Evolutionary conservation across 2,329 filamentous ascomycete species (phyloP), one percentile per base, ranked within the genome.

Genomic region (Colletotrichum endophyticum): DNA sequence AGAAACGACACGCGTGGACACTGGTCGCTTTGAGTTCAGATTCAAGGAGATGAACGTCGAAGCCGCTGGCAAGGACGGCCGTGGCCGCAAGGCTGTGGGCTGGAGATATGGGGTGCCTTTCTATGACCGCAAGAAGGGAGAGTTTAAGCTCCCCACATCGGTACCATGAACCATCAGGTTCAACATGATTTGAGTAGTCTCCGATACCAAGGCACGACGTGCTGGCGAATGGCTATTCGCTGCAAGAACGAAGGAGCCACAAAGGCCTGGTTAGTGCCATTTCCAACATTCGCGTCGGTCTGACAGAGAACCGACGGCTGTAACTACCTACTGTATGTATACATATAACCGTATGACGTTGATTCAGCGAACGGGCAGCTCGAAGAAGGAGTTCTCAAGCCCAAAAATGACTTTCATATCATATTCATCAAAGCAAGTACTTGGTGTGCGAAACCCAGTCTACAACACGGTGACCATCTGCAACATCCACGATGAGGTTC

Each of bases 91-190:
- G 30, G 91, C 86, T 15, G 88, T 91, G 3, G 93, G 93, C 25
- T 92, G 89, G 89, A 86, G 91, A 76, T 94, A 94, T 79, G 93
- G 93, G 76, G 89, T 88, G 76, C 92, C 93, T 13, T 87, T 88
- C 78, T 87, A 91, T 81, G 93, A 94, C 81, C 88, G 93, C 73
- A 91, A 89, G 84, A 90, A 89, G 79, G 92, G 91, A n/a, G 81
- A 90, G 82, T 84, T 93, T 85, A 94, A 94, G 88, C 94, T 94
- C 81, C 92, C 93, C 27, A 93, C 90, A 44, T 89, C 87, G 70
- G 91, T 94, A 71, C 90, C 89, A 76, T 91, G 79, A 87, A 61
- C 70, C 22, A 3, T 39, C 19, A 19, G 19, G 49, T 32, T 63
- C 28, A 15, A 32, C n/a, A 39, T n/a, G 22, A 62, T 62, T 27